Evolutionary conservation across 2,329 filamentous ascomycete genomes (phyloP), one percentile per base, ranked within the genome.

Genomic region (Coniochaeta prunicola): DNA sequence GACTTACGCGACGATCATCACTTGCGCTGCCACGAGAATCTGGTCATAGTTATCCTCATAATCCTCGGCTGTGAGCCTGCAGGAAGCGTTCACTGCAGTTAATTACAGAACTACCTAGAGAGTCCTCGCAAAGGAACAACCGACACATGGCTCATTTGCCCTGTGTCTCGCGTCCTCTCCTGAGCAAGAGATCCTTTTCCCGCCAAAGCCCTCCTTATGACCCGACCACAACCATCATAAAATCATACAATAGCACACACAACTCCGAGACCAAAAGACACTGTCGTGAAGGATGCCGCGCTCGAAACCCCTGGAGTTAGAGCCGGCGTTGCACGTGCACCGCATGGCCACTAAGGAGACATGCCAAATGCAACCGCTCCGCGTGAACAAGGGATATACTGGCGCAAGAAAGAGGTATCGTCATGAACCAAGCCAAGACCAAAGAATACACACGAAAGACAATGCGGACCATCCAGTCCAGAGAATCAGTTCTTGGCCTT

Each of bases 401-500:
- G 45, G 30, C 45, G 45, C 45, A 21, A 48, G 19, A 50, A 50
- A 50, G 45, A 50, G 45, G 45, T 50, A 50, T 50, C 45, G 15
- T 50, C 24, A 50, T 12, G 45, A 50, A 50, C 5, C 4, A 50
- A 30, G 45, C 24, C 45, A 30, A 50, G 45, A 30, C 45, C 45
- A 50, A n/a, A 50, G 2, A 45, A 50, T 3, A 50, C 24, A 50
- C 24, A 50, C 24, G 13, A 26, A 26, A 48, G 21, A 28, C 21
- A 26, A 50, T 4, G 45, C 28, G n/a, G 45, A 50, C 28, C 19
- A 45, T 21, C 40, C 40, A 45, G 19, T 38, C 15, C 15, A 45
- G 8, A 21, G 2, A 28, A 33, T 36, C 33, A 55, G 53, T 55
- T 70, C 69, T 75, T 75, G 76, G 74, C 77, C 80, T 84, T 84